phyloP scores from a whole-genome alignment of 305 asterid genomes.

The Fraxinus platypoda region DNA sequence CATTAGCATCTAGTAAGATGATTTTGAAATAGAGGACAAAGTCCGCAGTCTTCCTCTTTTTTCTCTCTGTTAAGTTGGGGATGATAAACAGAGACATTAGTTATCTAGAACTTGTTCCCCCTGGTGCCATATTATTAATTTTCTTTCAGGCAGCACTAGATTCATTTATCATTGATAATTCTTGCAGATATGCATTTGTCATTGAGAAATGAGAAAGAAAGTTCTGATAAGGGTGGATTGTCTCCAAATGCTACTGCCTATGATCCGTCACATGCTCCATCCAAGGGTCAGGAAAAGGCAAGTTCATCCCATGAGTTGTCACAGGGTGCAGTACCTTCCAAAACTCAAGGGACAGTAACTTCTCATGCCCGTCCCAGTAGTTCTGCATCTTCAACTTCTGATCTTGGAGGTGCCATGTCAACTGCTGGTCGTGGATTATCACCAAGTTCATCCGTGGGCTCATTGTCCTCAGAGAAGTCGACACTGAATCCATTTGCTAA shows the following conservation, averaged over 20 bases:
- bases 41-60: conserved; percentile 7
- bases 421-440: conserved; percentile 75
- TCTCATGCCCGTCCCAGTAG: conserved; percentile 54
- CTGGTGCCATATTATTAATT: conserved; percentile 10
- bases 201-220: conserved; percentile 35
- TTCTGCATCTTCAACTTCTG: conserved; percentile 68
- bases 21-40: neutral
- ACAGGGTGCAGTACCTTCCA: conserved; percentile 44
- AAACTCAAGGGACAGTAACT: conserved; percentile 40
- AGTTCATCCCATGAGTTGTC: conserved; percentile 41
- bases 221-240: conserved; percentile 46
- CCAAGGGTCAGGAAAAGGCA: conserved; percentile 55
- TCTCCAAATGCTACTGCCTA: conserved; percentile 60
- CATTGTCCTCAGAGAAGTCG: conserved; percentile 85
- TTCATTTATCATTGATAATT: conserved; percentile 16
- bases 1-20: conserved; percentile 4
- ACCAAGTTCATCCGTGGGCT: conserved; percentile 77
- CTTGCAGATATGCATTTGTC: conserved; percentile 42
- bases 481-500: conserved; percentile 84
- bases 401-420: conserved; percentile 64
- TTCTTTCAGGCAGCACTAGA: conserved; percentile 5
- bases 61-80: conserved; percentile 19
- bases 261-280: conserved; percentile 50
- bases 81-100: neutral
- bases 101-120: conserved; percentile 14